Base-by-base conservation (phyloP, 75 land plant genomes). In the Ceratopteris richardii region DNA sequence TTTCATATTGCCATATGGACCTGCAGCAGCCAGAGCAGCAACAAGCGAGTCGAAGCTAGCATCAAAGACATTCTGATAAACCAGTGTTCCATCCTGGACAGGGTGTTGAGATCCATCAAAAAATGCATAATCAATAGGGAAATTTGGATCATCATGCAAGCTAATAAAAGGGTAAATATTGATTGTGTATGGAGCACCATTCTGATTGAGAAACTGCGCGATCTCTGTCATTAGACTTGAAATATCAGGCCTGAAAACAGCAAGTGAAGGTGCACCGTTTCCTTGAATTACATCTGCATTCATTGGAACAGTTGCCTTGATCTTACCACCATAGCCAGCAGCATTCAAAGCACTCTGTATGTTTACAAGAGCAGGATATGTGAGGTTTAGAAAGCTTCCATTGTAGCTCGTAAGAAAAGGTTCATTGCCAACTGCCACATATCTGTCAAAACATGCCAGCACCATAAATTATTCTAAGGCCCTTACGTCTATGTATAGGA, bases 151-250 rank as follows among this genome's bases (percentile, higher is more conserved):
- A 0, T 52, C 42, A 26, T 74, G 48, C 66, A 80, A 70, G 62
- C 84, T 78, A 60, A 87, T 80, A 54, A 87, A 87, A 0, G 91
- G 91, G 55, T 83, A 80, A 60, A 87, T 74, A 50, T 87, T 87
- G 66, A 80, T 66, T 31, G 71, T 75, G 65, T 83, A 81, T 1
- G 82, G 79, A 10, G 68, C 68, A 18, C 25, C 59, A 20, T 81
- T 75, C 53, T 66, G 56, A 21, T 51, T 43, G 40, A 87, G 66
- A 36, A 69, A 73, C 21, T 61, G 28, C 47, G 78, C 25, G 52
- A 87, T 79, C 51, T 72, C 54, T 12, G 62, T n/a, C 70, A 80
- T 75, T n/a, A 74, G 69, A 48, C 36, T 59, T 25, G 28, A 58
- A 24, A 74, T 68, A 3, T 80, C 86, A 0, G 76, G 21, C 29